Evolutionary conservation across 164 flowering plant genomes (phyloP).

Genomic region (Nelumbo lutea): DNA sequence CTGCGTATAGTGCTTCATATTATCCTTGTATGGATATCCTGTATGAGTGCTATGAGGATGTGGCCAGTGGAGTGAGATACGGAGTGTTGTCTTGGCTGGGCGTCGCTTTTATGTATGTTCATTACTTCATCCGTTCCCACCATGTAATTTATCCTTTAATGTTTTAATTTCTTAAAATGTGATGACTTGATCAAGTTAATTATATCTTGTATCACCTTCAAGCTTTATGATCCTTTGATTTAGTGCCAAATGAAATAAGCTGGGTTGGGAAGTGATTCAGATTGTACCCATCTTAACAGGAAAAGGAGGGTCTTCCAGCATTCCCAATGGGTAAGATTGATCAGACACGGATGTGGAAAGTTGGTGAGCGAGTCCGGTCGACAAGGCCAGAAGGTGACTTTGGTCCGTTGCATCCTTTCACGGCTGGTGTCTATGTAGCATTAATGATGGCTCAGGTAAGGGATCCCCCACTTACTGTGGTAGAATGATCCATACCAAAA

Average conservation of each 20-base stretch:
- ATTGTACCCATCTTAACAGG: slow-evolving; percentile 37
- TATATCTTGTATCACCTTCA: neutral
- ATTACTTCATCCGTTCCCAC: neutral
- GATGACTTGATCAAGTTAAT: neutral
- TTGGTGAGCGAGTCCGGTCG: slow-evolving; percentile 76
- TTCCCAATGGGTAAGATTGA: slow-evolving; percentile 98
- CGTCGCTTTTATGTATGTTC: slow-evolving; percentile 79
- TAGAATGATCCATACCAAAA: neutral
- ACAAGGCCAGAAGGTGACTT: slow-evolving; percentile 75
- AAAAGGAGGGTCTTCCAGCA: slow-evolving; percentile 91
- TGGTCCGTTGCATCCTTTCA: slow-evolving; percentile 81
- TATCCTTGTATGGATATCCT: slow-evolving; percentile 96
- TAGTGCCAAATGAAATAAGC: neutral
- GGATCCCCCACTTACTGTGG: neutral
- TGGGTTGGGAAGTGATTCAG: neutral
- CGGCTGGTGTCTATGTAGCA: slow-evolving; percentile 93
- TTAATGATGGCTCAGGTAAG: slow-evolving; percentile 96
- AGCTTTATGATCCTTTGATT: neutral
- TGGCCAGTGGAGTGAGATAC: slow-evolving; percentile 84
- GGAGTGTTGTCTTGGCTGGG: slow-evolving; percentile 93
- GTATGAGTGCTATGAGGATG: slow-evolving; percentile 96
- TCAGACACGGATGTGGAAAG: slow-evolving; percentile 97
- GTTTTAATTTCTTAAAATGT: neutral
- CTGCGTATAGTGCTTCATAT: slow-evolving; percentile 88
- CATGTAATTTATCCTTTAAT: neutral